Evolutionary conservation across 768 basidiomycete species (phyloP).

Genomic region (Mycena epipterygia): DNA sequence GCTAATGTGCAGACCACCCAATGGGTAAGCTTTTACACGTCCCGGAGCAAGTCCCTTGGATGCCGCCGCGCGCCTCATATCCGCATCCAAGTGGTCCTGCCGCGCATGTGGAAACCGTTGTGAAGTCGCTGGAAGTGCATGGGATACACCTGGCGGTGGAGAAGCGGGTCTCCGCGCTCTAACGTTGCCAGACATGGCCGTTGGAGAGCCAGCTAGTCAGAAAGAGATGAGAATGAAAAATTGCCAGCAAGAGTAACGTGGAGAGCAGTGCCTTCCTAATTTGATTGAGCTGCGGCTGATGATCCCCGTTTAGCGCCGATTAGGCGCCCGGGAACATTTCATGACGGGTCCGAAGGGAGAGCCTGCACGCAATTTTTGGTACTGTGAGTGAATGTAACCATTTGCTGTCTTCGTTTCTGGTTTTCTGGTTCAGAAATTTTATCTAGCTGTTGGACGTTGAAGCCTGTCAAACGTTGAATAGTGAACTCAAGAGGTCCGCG

Average conservation of each 20-base stretch:
- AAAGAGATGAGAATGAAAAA: not conserved
- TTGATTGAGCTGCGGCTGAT: not conserved
- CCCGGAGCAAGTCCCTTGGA: slow-evolving; percentile 73
- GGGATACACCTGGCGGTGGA: slow-evolving; percentile 65
- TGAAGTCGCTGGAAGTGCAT: slow-evolving; percentile 51
- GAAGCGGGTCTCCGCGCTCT: slow-evolving; percentile 79
- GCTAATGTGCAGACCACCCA: slow-evolving; percentile 76
- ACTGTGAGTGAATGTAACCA: too few species aligned
- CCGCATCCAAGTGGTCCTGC: slow-evolving; percentile 80
- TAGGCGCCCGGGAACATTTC: not conserved
- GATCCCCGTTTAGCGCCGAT: not conserved
- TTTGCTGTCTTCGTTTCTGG: too few species aligned
- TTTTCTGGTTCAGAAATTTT: too few species aligned
- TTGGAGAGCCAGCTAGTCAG: not conserved
- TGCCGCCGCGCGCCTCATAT: slow-evolving; percentile 77
- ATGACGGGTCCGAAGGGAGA: too few species aligned
- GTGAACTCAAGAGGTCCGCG: too few species aligned
- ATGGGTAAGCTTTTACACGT: slow-evolving; percentile 58
- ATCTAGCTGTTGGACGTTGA: too few species aligned
- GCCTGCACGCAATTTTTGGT: too few species aligned
- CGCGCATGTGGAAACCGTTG: slow-evolving; percentile 76
- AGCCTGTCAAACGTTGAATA: too few species aligned
- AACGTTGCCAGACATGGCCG: slow-evolving; percentile 63
- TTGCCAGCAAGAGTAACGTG: slow-evolving; percentile 25
- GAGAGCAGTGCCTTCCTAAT: slow-evolving; percentile 7